Evolutionary conservation across 2,329 filamentous ascomycete genomes (phyloP).

Genomic region (Nothophoma quercina): DNA sequence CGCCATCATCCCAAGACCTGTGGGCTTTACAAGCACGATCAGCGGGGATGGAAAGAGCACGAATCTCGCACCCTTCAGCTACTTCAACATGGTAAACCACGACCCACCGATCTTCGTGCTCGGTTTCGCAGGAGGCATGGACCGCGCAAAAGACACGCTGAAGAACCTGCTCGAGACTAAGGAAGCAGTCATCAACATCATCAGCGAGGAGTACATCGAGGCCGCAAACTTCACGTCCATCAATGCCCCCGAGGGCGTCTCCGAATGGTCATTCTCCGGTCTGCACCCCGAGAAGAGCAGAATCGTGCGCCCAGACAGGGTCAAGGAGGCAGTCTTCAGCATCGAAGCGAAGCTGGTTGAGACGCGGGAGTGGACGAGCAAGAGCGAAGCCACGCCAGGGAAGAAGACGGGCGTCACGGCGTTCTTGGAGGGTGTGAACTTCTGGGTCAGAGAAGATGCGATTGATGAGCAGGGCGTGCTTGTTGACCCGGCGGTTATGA

Average conservation of each 20-base stretch:
- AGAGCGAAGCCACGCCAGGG: conserved; percentile 65
- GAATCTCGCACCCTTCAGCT: conserved; percentile 89
- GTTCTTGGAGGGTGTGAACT: conserved; percentile 82
- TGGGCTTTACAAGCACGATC: conserved; percentile 69
- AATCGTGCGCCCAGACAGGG: conserved; percentile 73
- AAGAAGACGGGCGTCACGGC: conserved; percentile 78
- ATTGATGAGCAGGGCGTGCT: conserved; percentile 78
- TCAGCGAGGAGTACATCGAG: conserved; percentile 83
- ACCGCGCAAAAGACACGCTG: conserved; percentile 78
- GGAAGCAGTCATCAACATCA: conserved; percentile 84
- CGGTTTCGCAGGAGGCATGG: conserved; percentile 64
- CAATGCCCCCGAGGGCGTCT: conserved; percentile 77
- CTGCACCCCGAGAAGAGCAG: conserved; percentile 73
- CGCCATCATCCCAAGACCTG: conserved; percentile 81
- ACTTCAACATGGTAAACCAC: conserved; percentile 82
- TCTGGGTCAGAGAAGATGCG: conserved; percentile 91
- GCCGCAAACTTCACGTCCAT: conserved; percentile 84
- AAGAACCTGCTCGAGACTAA: conserved; percentile 73
- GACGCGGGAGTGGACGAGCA: conserved; percentile 78
- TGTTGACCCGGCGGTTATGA: conserved; percentile 76
- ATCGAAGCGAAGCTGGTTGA: conserved; percentile 82
- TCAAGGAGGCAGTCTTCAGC: conserved; percentile 82
- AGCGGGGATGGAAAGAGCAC: conserved; percentile 67
- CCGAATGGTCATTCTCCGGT: conserved; percentile 81
- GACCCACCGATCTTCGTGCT: conserved; percentile 85